A percentile compares a stretch with the other conserved stretches of the same genome.
Conservation (phyloP, 78 protist species). For the Cavenderia fasciculata region DNA sequence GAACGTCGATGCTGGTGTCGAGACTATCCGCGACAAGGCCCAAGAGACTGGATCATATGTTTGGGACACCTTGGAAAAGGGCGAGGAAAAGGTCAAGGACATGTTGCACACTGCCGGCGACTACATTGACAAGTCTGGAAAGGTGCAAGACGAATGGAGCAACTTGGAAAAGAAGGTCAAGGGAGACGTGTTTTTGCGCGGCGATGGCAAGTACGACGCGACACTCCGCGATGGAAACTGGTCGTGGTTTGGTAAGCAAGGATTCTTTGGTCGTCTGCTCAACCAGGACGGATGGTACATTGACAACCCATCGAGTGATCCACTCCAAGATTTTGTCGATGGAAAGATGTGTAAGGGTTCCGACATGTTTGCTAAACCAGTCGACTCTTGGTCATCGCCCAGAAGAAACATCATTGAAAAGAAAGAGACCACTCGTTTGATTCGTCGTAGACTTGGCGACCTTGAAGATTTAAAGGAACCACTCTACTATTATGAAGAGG, state of each 20-base stretch:
- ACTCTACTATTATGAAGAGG: no score
- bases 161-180: background rate
- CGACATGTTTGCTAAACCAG: background rate
- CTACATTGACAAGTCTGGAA: no score
- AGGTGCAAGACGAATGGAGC: background rate
- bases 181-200: no score
- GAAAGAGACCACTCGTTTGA: background rate
- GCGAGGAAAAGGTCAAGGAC: slow-evolving; percentile 10
- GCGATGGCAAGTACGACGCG: no score
- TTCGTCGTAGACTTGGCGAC: background rate
- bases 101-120: background rate
- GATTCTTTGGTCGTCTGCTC: background rate
- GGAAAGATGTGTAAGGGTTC: slow-evolving; percentile 90
- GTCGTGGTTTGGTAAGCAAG: no score
- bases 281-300: background rate
- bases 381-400: background rate
- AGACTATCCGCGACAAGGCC: no score
- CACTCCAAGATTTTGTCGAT: slow-evolving; percentile 81
- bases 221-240: no score
- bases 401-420: no score
- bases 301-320: slow-evolving; percentile 28
- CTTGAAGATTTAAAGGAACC: no score
- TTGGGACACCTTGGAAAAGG: background rate
- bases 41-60: background rate
- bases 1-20: slow-evolving; percentile 16